Evolutionary conservation across 306 rosid genomes (phyloP).

Genomic region (Spatholobus suberectus): DNA sequence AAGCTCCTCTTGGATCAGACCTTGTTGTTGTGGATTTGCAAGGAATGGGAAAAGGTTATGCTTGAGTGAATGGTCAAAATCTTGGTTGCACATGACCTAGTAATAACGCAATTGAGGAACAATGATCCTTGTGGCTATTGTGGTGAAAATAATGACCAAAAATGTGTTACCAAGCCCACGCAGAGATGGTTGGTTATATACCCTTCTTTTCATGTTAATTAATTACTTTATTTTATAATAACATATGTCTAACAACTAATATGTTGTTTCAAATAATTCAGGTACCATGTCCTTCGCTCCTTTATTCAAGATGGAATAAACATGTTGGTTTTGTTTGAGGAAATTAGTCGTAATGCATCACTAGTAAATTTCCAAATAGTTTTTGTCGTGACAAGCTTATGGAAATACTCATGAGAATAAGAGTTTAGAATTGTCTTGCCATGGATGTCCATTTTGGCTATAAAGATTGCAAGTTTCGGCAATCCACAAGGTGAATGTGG

Average conservation of each 20-base stretch:
- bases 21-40: constrained; percentile 52
- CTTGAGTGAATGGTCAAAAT: constrained; percentile 62
- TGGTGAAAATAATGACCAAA: constrained; percentile 40
- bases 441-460: constrained; percentile 47
- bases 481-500: constrained; percentile 55
- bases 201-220: background rate
- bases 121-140: constrained; percentile 59
- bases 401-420: constrained; percentile 49
- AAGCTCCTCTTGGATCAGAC: constrained; percentile 60
- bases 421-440: constrained; percentile 51
- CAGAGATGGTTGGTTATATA: constrained; percentile 50
- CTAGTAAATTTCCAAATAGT: constrained; percentile 50
- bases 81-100: constrained; percentile 59
- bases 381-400: constrained; percentile 36
- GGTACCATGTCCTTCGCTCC: constrained; percentile 64
- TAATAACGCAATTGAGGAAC: constrained; percentile 37
- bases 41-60: constrained; percentile 58
- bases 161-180: constrained; percentile 56
- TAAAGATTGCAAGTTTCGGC: constrained; percentile 57
- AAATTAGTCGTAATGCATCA: constrained; percentile 61
- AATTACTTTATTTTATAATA: background rate
- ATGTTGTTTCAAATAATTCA: background rate
- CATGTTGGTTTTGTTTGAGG: constrained; percentile 62
- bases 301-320: constrained; percentile 47
- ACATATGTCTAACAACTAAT: too few relatives aligned